Base-by-base conservation (phyloP, 2,329 filamentous ascomycete species). In the Curvularia spicifera region DNA sequence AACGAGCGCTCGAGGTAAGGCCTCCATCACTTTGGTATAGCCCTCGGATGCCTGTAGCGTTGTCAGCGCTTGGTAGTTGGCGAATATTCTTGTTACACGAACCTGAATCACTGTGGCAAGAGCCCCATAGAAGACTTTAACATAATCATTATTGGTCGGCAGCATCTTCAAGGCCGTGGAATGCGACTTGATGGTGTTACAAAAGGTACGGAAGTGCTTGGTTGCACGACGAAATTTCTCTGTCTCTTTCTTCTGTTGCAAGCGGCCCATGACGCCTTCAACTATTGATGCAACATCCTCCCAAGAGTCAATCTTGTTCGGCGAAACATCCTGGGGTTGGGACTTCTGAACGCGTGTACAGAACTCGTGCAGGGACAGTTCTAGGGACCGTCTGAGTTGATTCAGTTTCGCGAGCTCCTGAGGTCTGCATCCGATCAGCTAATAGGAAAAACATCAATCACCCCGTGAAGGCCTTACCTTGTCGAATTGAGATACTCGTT, bases 401-500 rank as follows among this genome's bases (percentile, higher is more conserved):
- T 18, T 37, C 20, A 48, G 20, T n/a, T 26, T 48, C 18, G 29
- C 46, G 22, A 48, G 31, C 18, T 48, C 46, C 12, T 48, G 46
- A 5, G 46, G 46, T 7, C 46, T 48, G 9, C 31, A 37, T 37
- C 12, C 37, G 31, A 20, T 48, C 2, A 48, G 29, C 31, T 20
- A 24, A 24, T 4, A 9, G 6, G 29, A n/a, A 37, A 5, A 6
- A 37, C 9, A 8, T 9, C 3, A 8, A 1, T 7, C 13, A n/a
- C 12, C 4, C 7, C 6, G 13, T 8, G 9, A 10, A 15, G n/a
- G 12, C 4, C 46, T 24, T n/a, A 48, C 46, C 46, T 48, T 4
- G 46, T 48, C 8, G 46, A 48, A n/a, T 48, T 26, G 20, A 48
- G 46, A 26, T 48, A 48, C n/a, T 48, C 46, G 9, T 48, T 37